Base-by-base conservation (phyloP, 371 early-diverging fungal species). In the Mortierella sp. region DNA sequence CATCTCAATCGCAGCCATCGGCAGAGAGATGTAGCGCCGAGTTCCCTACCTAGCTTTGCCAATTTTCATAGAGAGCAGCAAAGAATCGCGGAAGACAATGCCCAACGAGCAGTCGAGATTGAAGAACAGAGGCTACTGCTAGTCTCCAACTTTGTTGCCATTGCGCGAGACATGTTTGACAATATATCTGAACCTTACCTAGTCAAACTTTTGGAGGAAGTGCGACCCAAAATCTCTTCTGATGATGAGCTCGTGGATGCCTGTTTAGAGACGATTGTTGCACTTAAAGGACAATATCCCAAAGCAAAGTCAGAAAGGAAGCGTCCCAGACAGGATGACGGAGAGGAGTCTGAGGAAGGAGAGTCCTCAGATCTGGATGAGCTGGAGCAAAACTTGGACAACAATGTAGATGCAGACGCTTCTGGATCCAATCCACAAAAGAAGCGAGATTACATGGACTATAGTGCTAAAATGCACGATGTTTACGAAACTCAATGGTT, bases 91-190 rank as follows among this genome's bases (percentile, higher is more conserved):
- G 70, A 66, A 4, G 65, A 68, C 14, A 37, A 62, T 12, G 57
- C 45, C 16, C 47, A 22, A 54, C 64, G 47, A 35, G 63, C 26
- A 6, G 64, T 37, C 1, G 68, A 67, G 51, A 32, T 61, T 1
- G 72, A 71, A 67, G 49, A 49, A 28, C 72, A 72, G 24, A 72
- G 52, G 12, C 39, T 16, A 22, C 8, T 32, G 1, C 60, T 80
- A 30, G 49, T 66, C 0, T n/a, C 54, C n/a, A 81, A 81, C 60
- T 76, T 81, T 62, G 47, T 76, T 16, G 24, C 59, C 5, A 62
- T 72, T 32, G 76, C 77, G 1, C 72, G 73, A 43, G 70, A 62
- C 10, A 72, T 76, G 73, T 81, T 81, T 51, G 63, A 72, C 5
- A 58, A 70, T 52, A 81, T 81, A 12, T 81, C 83, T 0, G 61